Percentiles rank a stretch among this genome's conserved stretches.
Conservation (phyloP, 2,329 filamentous ascomycete species). For the Trematosphaeria pertusa region DNA sequence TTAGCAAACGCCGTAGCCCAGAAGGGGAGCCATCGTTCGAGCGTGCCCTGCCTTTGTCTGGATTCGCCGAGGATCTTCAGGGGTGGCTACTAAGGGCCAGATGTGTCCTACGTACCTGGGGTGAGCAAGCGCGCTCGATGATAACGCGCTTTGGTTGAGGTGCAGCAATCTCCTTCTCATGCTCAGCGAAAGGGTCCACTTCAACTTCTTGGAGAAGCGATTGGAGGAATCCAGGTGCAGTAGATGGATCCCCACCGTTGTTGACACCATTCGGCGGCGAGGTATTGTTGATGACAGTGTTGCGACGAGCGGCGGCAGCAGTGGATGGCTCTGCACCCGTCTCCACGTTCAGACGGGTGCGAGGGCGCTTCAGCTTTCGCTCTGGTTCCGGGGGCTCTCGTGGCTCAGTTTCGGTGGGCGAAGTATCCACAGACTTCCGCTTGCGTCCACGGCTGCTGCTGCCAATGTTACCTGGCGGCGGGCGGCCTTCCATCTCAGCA, state of each 20-base stretch:
- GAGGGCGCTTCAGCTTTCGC: conserved; percentile 84
- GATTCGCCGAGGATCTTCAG: too few species aligned
- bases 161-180: conserved; percentile 44
- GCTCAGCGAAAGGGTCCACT: conserved; percentile 48
- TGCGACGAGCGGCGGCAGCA: conserved; percentile 37
- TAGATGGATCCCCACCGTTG: conserved; percentile 33
- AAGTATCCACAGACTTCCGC: conserved; percentile 78
- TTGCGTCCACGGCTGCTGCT: conserved; percentile 66
- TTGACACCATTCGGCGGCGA: conserved; percentile 30
- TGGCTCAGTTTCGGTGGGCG: conserved; percentile 70
- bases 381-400: conserved; percentile 70
- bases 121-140: conserved; percentile 50
- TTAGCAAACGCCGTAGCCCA: too few species aligned
- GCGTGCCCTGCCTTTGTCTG: too few species aligned
- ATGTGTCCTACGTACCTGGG: too few species aligned
- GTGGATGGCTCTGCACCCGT: conserved; percentile 55
- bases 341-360: conserved; percentile 72
- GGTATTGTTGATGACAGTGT: conserved; percentile 34
- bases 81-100: too few species aligned
- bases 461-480: conserved; percentile 25
- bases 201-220: conserved; percentile 90
- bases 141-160: conserved; percentile 51
- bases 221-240: conserved; percentile 79
- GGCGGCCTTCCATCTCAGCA: conserved; percentile 31
- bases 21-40: too few species aligned